These are phyloP conservation scores for Penicillium sp. DNA, from an alignment of 2,329 filamentous ascomycete species.

Conservation along the genomic window DNA sequence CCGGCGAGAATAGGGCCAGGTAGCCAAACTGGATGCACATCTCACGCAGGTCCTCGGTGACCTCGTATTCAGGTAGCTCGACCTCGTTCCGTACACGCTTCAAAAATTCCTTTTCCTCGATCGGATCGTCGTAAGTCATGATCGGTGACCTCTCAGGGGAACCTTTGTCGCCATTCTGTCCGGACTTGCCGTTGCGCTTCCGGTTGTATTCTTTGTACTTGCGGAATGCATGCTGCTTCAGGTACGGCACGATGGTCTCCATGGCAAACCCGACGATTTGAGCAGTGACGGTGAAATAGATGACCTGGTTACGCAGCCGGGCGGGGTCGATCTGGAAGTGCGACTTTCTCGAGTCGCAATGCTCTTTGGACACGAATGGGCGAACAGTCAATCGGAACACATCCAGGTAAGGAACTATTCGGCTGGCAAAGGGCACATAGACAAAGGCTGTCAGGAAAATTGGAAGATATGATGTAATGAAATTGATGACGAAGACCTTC, in stretches of 20 bases:
- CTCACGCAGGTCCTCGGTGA: constrained; percentile 84
- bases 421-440: constrained; percentile 84
- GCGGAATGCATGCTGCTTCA: constrained; percentile 72
- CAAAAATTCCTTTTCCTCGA: constrained; percentile 78
- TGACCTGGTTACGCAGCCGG: constrained; percentile 81
- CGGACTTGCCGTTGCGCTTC: constrained; percentile 24
- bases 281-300: constrained; percentile 94
- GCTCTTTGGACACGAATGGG: constrained; percentile 69
- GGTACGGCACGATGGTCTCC: constrained; percentile 78
- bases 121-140: constrained; percentile 56
- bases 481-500: constrained; percentile 97
- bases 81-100: constrained; percentile 78
- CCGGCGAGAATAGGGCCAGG: constrained; percentile 82
- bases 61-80: constrained; percentile 80
- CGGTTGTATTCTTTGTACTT: constrained; percentile 54
- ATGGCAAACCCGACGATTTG: constrained; percentile 85
- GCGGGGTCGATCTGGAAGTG: constrained; percentile 78
- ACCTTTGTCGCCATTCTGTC: constrained; percentile 22
- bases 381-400: constrained; percentile 74
- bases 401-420: constrained; percentile 83
- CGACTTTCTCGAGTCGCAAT: constrained; percentile 55
- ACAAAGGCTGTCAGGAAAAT: constrained; percentile 89
- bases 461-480: constrained; percentile 91
- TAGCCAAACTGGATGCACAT: constrained; percentile 93
- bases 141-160: constrained; percentile 31